Conservation (phyloP, 208 protist genomes). For the Crithidia brevicula region DNA sequence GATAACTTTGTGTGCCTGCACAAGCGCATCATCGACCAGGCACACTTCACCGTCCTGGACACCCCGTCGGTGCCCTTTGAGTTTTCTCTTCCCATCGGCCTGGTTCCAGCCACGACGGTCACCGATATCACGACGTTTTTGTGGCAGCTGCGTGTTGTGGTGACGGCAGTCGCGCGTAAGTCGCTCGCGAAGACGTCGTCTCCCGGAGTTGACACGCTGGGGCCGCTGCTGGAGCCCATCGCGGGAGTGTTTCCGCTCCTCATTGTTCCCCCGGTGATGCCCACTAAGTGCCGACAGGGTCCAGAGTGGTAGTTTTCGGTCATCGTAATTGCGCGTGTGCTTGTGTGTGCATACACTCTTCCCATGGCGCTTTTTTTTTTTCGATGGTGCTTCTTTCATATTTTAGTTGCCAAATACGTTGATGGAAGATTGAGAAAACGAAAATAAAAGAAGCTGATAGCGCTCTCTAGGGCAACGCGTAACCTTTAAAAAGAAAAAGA, state of each 20-base stretch:
- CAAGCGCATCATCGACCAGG: conserved; percentile 29
- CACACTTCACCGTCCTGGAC: conserved; percentile 24
- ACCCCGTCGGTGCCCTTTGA: conserved; percentile 32
- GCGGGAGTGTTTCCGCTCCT: conserved; percentile 30
- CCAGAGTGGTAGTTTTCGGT: background rate
- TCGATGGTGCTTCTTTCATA: background rate
- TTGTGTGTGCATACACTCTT: background rate
- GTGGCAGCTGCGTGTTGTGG: conserved; percentile 33
- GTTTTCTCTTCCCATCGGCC: conserved; percentile 28
- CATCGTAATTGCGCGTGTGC: background rate
- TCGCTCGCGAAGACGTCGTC: conserved; percentile 7
- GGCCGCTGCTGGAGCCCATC: conserved; percentile 26
- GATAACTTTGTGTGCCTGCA: conserved; percentile 29
- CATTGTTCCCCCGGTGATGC: conserved; percentile 21
- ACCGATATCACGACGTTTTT: conserved; percentile 34
- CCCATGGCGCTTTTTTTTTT: background rate
- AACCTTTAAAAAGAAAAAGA: too few relatives aligned
- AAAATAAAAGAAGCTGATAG: too few relatives aligned
- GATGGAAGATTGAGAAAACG: too few relatives aligned
- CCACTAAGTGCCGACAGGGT: conserved; percentile 21
- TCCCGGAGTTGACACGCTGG: conserved; percentile 16
- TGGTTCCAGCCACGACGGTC: conserved; percentile 26
- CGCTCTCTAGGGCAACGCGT: too few relatives aligned
- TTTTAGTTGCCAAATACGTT: too few relatives aligned
- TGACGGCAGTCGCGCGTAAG: conserved; percentile 25